phyloP scores from a whole-genome alignment of 1,284 basidiomycete species.

The Vanrija pseudolonga region DNA sequence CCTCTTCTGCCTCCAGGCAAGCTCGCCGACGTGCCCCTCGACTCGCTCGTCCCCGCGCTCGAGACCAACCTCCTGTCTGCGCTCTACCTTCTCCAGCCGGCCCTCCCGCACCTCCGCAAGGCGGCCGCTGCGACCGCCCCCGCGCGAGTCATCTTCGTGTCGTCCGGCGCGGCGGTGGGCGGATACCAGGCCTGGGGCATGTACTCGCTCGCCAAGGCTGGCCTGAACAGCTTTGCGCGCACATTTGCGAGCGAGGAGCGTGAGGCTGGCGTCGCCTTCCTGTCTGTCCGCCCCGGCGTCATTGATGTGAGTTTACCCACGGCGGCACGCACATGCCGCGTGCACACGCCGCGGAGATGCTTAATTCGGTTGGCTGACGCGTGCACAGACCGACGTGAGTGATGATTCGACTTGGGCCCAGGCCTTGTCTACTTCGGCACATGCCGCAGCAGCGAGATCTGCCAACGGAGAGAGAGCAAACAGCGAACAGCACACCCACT shows the following conservation, averaged over 20 bases:
- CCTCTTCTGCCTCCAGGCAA: constrained; percentile 21
- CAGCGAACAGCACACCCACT: too few relatives aligned
- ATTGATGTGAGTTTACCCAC: constrained; percentile 53
- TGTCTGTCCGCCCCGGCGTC: constrained; percentile 54
- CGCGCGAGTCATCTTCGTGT: constrained; percentile 51
- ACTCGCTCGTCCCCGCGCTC: constrained; percentile 32
- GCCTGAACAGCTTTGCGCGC: constrained; percentile 52
- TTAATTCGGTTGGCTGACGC: background rate
- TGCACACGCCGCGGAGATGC: background rate
- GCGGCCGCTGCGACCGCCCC: constrained; percentile 27
- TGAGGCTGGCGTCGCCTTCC: constrained; percentile 43
- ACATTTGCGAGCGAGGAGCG: constrained; percentile 55
- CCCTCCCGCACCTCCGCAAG: constrained; percentile 52
- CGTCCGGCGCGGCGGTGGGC: constrained; percentile 52
- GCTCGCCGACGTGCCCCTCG: constrained; percentile 27
- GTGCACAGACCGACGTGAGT: background rate
- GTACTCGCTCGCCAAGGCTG: constrained; percentile 53
- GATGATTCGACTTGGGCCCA: background rate
- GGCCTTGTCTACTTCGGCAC: too few relatives aligned
- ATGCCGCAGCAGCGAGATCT: too few relatives aligned
- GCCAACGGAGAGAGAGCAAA: too few relatives aligned
- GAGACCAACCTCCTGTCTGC: constrained; percentile 55
- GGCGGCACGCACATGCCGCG: background rate
- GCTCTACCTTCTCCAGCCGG: constrained; percentile 50
- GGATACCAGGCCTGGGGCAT: constrained; percentile 53